These are phyloP conservation scores for Amphicarpaea edgeworthii DNA, from an alignment of 306 rosid genomes.

Conservation along the genomic window DNA sequence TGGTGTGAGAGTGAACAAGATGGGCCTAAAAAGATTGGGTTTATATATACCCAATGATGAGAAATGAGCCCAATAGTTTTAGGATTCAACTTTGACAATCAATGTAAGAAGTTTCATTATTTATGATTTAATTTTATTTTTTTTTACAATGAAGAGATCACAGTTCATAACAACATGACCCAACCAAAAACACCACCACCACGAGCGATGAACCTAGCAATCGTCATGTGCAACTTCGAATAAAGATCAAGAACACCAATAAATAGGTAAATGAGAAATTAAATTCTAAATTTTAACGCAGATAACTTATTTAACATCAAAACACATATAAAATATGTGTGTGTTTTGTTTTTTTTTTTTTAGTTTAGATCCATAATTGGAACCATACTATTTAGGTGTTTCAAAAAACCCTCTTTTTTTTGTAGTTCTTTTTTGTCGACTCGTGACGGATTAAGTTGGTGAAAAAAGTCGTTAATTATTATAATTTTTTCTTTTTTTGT, in stretches of 20 bases:
- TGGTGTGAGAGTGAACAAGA: too few relatives aligned
- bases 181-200: constrained; percentile 30
- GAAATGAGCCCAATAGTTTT: background rate
- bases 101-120: background rate
- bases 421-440: background rate
- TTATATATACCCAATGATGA: background rate
- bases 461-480: too few relatives aligned
- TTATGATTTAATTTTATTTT: background rate
- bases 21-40: too few relatives aligned
- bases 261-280: background rate
- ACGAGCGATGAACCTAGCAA: background rate
- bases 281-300: background rate
- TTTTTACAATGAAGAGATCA: background rate
- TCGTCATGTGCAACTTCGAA: background rate
- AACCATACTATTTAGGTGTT: background rate
- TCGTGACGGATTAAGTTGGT: constrained; percentile 1
- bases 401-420: background rate
- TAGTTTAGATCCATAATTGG: background rate
- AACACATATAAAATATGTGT: background rate
- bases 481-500: too few relatives aligned
- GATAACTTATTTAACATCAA: background rate
- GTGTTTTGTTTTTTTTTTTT: background rate
- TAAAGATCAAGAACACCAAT: background rate
- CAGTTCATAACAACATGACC: too few relatives aligned
- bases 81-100: background rate